Conservation (phyloP, 257 asterid species). For the Penstemon davidsonii region DNA sequence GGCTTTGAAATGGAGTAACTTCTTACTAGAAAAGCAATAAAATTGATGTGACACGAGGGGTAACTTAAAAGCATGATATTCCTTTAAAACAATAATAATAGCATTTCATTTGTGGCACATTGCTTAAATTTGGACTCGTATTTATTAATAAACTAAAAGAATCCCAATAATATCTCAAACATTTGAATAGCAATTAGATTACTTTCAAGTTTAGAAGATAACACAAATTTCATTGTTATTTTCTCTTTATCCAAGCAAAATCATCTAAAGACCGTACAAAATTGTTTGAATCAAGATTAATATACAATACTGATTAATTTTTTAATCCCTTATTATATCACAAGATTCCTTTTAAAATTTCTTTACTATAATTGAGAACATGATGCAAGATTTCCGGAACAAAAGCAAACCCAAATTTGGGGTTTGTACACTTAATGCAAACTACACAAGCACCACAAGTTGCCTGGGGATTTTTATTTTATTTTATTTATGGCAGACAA, state of each 20-base stretch:
- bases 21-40: constrained; percentile 9
- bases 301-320: not conserved
- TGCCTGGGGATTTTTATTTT: not conserved
- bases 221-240: no score
- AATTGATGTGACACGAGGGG: constrained; percentile 6
- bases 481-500: not conserved
- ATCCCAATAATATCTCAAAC: no score
- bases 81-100: not conserved
- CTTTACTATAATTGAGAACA: not conserved
- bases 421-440: not conserved
- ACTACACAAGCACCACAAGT: not conserved
- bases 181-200: no score
- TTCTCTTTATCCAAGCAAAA: no score
- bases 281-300: no score
- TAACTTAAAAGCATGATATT: not conserved
- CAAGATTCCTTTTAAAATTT: not conserved
- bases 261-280: no score
- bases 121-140: not conserved
- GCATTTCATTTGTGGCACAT: constrained; percentile 6
- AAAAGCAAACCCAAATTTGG: not conserved
- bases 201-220: no score
- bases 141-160: no score
- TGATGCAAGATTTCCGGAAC: not conserved
- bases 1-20: constrained; percentile 4
- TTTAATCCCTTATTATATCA: not conserved